Base-by-base conservation (phyloP, 805 yeast genomes). In the Middelhovenomyces tepae region DNA sequence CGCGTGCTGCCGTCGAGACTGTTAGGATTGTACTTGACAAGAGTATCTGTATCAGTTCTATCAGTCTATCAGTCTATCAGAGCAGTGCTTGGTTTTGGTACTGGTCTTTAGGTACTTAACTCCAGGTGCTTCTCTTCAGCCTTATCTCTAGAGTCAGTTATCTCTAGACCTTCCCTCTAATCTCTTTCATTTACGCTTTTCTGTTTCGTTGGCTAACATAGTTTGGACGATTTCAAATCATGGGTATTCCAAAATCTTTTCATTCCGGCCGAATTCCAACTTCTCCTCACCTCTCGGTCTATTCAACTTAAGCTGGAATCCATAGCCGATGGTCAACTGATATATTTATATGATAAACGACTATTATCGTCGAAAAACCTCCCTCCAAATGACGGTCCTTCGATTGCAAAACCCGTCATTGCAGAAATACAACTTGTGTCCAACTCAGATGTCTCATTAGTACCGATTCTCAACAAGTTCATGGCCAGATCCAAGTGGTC, bases 241-340 rank as follows among this genome's bases (percentile, higher is more conserved):
- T 39, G 38, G 39, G 35, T 55, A 9, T 32, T 27, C n/a, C 22
- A 18, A 11, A 18, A 25, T 4, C 37, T 34, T 16, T 31, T 31
- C 4, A 43, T 54, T 7, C 43, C 41, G n/a, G 28, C 32, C 22
- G 43, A 37, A 16, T 28, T 42, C 31, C 48, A 56, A 38, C 41
- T 56, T 23, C 37, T 56, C 26, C 45, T 56, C 27, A 39, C 45
- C 9, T 38, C 44, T 6, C 46, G 52, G 7, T 38, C 43, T 15
- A 52, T 50, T 22, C 54, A 43, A 28, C 43, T 56, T 9, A 45
- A 42, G 34, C 41, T 45, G 18, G 50, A 46, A 24, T 18, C 42
- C n/a, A 27, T 46, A n/a, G 46, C 35, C 7, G 45, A 40, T 19
- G 47, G 51, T 16, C 46, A 40, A 25, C 23, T 35, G 16, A 48